Evolutionary conservation across 768 basidiomycete genomes (phyloP), one percentile per base, ranked within the genome.

Genomic region (Podaxis carcinomalis): DNA sequence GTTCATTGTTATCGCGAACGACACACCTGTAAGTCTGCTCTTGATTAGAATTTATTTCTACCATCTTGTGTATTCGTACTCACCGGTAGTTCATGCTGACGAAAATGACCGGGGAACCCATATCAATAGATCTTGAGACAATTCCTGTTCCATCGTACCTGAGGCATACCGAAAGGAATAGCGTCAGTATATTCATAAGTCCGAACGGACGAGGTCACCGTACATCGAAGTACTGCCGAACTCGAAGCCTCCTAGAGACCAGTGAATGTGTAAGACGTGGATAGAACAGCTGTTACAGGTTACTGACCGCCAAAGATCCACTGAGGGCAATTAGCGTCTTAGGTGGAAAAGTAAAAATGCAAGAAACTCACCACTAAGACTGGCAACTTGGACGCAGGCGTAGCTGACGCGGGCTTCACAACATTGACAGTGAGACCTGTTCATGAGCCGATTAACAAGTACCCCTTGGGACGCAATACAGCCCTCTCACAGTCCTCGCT

Each of bases 51-150:
- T 3, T 25, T 28, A 14, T 37, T 21, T 27, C 35, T 14, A 4
- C 2, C 14, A 40, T 11, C 40, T 21, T 13, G 4, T 5, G 3
- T 10, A 25, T 50, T 5, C 1, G 21, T 16, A 23, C 65, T 19
- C 57, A 67, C 66, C 81, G 72, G 56, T 86, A 85, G 66, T 85
- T 85, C 72, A 83, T 78, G 65, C 78, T 80, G 10, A 85, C 83
- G 61, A 78, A 84, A 32, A 85, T 68, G 6, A 82, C 74, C 0
- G 83, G 82, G 51, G 72, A 66, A 1, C 72, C 73, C 6, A 83
- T 64, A 0, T 69, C 68, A 10, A 81, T 71, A 0, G 83, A 84
- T 19, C 79, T 74, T 14, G 70, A 61, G 5, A 85, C 81, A 40
- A 83, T 75, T 6, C 63, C 62, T 0, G 66, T 69, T 7, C 82